Conservation (phyloP, 2,329 filamentous ascomycete genomes). For the Exserohilum turcica region DNA sequence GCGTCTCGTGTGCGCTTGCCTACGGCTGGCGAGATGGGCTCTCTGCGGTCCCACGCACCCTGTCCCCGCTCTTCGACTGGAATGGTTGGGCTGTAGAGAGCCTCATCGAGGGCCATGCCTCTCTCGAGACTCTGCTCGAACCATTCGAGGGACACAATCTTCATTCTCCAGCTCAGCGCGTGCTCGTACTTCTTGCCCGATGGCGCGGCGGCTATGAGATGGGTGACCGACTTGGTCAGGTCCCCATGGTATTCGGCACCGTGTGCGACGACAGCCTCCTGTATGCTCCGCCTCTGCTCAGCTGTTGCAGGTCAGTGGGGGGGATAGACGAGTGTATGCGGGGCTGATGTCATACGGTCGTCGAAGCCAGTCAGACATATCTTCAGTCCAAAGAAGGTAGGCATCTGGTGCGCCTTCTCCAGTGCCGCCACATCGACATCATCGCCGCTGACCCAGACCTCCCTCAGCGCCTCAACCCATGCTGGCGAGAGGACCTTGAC, state of each 20-base stretch:
- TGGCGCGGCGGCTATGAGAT: slow-evolving; percentile 79
- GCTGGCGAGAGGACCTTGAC: slow-evolving; percentile 79
- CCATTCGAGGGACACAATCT: slow-evolving; percentile 83
- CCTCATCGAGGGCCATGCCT: slow-evolving; percentile 89
- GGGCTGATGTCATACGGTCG: slow-evolving; percentile 56
- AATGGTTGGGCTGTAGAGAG: slow-evolving; percentile 77
- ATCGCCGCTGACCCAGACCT: slow-evolving; percentile 80
- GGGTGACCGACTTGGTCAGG: slow-evolving; percentile 82
- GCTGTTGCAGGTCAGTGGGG: slow-evolving; percentile 52
- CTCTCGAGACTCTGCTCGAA: slow-evolving; percentile 79
- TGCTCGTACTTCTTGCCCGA: slow-evolving; percentile 89
- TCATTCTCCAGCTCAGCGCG: slow-evolving; percentile 81
- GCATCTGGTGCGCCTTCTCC: slow-evolving; percentile 69
- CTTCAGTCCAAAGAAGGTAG: slow-evolving; percentile 65
- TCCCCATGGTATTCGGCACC: slow-evolving; percentile 88
- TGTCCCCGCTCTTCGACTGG: slow-evolving; percentile 73
- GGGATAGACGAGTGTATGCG: background rate
- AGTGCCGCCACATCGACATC: slow-evolving; percentile 73
- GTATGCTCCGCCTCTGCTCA: slow-evolving; percentile 70
- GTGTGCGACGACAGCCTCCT: slow-evolving; percentile 68
- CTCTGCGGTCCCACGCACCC: slow-evolving; percentile 69
- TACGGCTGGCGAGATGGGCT: slow-evolving; percentile 50
- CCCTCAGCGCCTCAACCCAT: slow-evolving; percentile 82
- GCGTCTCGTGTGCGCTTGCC: slow-evolving; percentile 43
- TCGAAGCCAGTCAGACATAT: slow-evolving; percentile 75